Base-by-base conservation (phyloP, 176 grass and related monocot genomes). In the Hyparrhenia diplandra region DNA sequence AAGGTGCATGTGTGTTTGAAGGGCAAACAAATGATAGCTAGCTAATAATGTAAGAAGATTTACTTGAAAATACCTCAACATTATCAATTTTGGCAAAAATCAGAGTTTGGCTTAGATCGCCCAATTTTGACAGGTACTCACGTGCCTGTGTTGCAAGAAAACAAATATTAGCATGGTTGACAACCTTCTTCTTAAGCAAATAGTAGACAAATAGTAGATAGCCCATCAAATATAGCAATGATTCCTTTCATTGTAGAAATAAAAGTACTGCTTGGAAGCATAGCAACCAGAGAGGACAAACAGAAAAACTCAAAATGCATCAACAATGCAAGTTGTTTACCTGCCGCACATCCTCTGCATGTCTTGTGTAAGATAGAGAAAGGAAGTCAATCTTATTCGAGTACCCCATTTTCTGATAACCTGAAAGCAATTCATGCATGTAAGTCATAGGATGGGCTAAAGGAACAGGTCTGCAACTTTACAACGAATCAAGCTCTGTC, bases 1-100 rank as follows among this genome's bases (percentile, higher is more conserved):
- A 68, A 79, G 61, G 74, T 30, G 34, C 49, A 78, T 80, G 55
- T 24, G 10, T 24, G 12, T 58, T 58, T 72, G 59, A 47, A 55
- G 46, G 31, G 25, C 37, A 36, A 82, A 77, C 3, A 82, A 85
- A 42, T 41, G 2, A n/a, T 68, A 58, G 27, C 69, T 54, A n/a
- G 30, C n/a, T 65, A 61, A 23, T 27, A 77, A 60, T 25, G 28
- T 43, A 32, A 40, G 21, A 87, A 40, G 10, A n/a, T 30, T 52
- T 76, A 79, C 47, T 34, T 79, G 43, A 13, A 85, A 80, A 58
- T 87, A 99, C 97, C 97, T 99, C 93, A 66, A 96, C 82, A 70
- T 95, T 99, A 81, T 99, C 97, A 64, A 96, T 96, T 90, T 99
- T 99, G 21, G 97, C 97, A 85, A 93, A 95, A 78, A 99, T 99